Conservation (phyloP, 176 grass and related monocot species). For the Phoenix dactylifera region DNA sequence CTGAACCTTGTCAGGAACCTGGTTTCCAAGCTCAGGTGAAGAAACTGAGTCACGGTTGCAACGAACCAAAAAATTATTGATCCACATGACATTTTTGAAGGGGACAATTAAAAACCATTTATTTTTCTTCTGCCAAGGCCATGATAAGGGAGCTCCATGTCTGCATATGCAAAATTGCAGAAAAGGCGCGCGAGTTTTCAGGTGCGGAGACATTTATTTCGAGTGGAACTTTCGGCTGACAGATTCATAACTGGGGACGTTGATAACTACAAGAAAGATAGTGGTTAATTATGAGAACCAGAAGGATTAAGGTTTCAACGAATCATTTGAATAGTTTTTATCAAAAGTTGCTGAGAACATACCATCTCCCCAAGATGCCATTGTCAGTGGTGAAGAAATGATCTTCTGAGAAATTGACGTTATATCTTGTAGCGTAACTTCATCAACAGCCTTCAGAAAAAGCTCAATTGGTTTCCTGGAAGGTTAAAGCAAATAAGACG, state of each 20-base stretch:
- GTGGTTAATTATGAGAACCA: not conserved
- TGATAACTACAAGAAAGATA: conserved; percentile 42
- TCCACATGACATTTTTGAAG: conserved; percentile 7
- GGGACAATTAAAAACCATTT: conserved; percentile 5
- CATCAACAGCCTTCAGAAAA: conserved; percentile 53
- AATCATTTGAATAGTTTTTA: too few species aligned
- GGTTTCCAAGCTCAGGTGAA: too few species aligned
- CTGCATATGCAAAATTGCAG: conserved; percentile 10
- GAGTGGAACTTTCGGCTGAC: conserved; percentile 55
- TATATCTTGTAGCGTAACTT: conserved; percentile 55
- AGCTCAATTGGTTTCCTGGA: conserved; percentile 60
- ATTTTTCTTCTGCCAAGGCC: conserved; percentile 19
- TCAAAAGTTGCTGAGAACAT: conserved; percentile 11
- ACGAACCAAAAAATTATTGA: not conserved
- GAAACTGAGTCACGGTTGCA: not conserved
- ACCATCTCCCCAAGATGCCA: conserved; percentile 86
- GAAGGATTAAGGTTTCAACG: not conserved
- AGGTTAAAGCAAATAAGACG: not conserved
- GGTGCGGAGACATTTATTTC: conserved; percentile 10
- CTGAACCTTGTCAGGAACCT: too few species aligned
- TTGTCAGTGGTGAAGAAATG: conserved; percentile 64
- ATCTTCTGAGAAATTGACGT: conserved; percentile 43
- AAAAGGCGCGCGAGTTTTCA: not conserved
- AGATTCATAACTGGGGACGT: conserved; percentile 66
- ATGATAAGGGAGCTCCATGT: conserved; percentile 2